Evolutionary conservation across 768 basidiomycete genomes (phyloP).

Genomic region (Daedaleopsis nitida): DNA sequence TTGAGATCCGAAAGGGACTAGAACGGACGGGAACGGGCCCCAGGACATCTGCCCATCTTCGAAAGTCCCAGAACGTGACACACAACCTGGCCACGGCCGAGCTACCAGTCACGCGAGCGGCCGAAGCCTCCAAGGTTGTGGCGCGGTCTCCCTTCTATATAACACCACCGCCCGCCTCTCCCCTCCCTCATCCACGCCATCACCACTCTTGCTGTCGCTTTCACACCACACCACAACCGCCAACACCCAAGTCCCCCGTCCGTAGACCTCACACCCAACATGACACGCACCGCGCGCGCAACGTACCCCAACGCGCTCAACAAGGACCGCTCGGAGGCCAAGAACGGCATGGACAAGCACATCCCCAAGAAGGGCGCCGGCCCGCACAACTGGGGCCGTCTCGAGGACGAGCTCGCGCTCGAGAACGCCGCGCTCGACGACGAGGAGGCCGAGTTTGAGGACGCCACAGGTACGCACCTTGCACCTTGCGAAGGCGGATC

Average conservation of each 20-base stretch:
- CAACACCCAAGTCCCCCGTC: neutral
- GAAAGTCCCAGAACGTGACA: conserved; percentile 18
- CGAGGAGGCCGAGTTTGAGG: conserved; percentile 49
- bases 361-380: conserved; percentile 81
- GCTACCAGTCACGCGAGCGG: conserved; percentile 22
- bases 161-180: conserved; percentile 8
- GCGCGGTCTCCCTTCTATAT: conserved; percentile 15
- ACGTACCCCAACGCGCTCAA: conserved; percentile 68
- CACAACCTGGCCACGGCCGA: neutral
- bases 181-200: conserved; percentile 8
- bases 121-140: neutral
- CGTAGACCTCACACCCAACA: conserved; percentile 35
- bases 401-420: conserved; percentile 61
- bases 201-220: conserved; percentile 4
- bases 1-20: neutral
- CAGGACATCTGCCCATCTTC: neutral
- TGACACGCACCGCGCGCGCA: conserved; percentile 83
- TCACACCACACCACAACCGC: neutral
- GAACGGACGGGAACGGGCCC: conserved; percentile 14
- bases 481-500: neutral
- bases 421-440: conserved; percentile 63
- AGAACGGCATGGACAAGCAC: conserved; percentile 71
- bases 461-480: conserved; percentile 24
- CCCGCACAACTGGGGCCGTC: conserved; percentile 82
- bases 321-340: conserved; percentile 80